Evolutionary conservation across 495 filamentous ascomycete species (phyloP).

Genomic region (Daldinia grandis): DNA sequence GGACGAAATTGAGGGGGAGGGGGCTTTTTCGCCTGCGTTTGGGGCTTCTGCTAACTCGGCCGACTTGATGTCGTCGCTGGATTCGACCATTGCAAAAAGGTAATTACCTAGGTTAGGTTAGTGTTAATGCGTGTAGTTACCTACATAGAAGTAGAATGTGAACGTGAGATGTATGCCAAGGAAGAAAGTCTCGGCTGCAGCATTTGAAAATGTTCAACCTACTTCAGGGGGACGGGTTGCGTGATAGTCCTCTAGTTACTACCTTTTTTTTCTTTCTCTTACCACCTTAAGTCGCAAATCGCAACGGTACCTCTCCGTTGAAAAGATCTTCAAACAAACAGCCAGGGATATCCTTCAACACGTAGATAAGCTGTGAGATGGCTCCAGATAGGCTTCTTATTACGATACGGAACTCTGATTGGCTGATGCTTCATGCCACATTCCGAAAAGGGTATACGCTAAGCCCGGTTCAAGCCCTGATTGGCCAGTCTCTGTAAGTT

Average conservation of each 20-base stretch:
- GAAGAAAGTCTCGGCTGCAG: too few species aligned
- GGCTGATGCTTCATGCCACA: background rate
- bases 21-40: background rate
- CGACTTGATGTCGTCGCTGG: background rate
- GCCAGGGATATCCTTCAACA: background rate
- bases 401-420: background rate
- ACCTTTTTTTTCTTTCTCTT: too few species aligned
- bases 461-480: background rate
- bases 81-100: background rate
- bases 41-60: background rate
- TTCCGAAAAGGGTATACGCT: conserved; percentile 8
- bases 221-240: too few species aligned
- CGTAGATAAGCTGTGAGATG: background rate
- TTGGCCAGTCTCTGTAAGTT: conserved; percentile 4
- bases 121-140: background rate
- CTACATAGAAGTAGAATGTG: background rate
- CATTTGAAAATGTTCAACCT: too few species aligned
- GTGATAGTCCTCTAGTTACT: too few species aligned
- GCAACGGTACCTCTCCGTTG: background rate
- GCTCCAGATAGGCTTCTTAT: background rate
- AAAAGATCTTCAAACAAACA: background rate
- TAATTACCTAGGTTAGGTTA: too few species aligned
- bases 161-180: background rate
- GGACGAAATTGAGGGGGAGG: background rate
- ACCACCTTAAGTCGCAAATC: too few species aligned